phyloP scores from a whole-genome alignment of 2,329 filamentous ascomycete genomes.

The Coniochaeta sp. region DNA sequence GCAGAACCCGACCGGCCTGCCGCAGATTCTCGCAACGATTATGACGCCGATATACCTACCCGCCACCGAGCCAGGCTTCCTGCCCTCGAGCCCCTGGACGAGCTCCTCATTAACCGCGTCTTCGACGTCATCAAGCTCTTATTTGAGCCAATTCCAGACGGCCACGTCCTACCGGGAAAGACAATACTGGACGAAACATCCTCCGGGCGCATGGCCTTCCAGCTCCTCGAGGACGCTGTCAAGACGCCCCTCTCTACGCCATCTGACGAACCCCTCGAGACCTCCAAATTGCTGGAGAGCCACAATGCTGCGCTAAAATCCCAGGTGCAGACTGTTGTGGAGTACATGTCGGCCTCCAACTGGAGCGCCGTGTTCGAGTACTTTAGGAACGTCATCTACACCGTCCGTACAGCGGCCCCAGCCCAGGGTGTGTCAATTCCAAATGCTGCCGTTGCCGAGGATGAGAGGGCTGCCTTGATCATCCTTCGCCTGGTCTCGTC shows the following conservation, averaged over 20 bases:
- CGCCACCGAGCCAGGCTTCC: constrained; percentile 16
- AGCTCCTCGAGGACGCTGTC: constrained; percentile 16
- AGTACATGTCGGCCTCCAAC: constrained; percentile 58
- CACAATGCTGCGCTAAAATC: constrained; percentile 43
- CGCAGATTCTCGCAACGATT: constrained; percentile 12
- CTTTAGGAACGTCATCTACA: constrained; percentile 44
- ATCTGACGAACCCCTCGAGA: constrained; percentile 29
- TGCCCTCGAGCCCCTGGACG: constrained; percentile 35
- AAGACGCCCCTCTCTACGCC: constrained; percentile 22
- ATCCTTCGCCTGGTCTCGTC: constrained; percentile 53
- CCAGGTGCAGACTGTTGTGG: constrained; percentile 49
- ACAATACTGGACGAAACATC: constrained; percentile 49
- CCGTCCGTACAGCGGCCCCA: constrained; percentile 36
- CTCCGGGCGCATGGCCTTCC: constrained; percentile 28
- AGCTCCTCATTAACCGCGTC: constrained; percentile 44
- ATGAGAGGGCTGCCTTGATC: constrained; percentile 46
- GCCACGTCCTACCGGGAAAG: constrained; percentile 46
- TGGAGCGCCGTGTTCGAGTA: constrained; percentile 56
- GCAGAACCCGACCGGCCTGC: constrained; percentile 11
- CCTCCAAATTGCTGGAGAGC: constrained; percentile 22
- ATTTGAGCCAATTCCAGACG: constrained; percentile 52
- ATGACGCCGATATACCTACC: constrained; percentile 8
- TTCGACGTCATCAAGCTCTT: constrained; percentile 50
- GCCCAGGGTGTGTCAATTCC: constrained; percentile 30
- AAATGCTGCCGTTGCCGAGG: constrained; percentile 32